Evolutionary conservation across 371 early-diverging fungal genomes (phyloP).

Genomic region (Lichtheimia ramosa): DNA sequence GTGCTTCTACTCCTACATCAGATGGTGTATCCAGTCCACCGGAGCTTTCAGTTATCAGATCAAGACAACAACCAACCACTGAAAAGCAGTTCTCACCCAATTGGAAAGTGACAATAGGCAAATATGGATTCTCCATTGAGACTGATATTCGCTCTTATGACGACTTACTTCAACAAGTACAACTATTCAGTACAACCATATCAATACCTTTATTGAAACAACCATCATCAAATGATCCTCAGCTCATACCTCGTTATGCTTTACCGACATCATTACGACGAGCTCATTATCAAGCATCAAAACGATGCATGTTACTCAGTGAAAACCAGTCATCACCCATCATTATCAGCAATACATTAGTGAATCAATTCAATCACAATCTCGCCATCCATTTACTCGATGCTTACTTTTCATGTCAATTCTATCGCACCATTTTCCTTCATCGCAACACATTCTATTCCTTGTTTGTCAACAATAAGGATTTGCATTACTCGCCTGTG

Average conservation of each 20-base stretch:
- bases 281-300: conserved; percentile 16
- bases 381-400: conserved; percentile 12
- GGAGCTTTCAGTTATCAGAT: conserved; percentile 1
- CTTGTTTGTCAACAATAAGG: conserved; percentile 23
- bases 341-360: too few relatives aligned
- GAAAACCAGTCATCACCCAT: conserved; percentile 2
- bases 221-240: background rate
- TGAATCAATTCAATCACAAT: too few relatives aligned
- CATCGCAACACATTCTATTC: conserved; percentile 37
- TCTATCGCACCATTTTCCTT: conserved; percentile 22
- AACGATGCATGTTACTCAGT: conserved; percentile 13
- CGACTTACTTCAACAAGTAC: conserved; percentile 16
- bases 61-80: background rate
- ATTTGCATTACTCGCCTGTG: conserved; percentile 30
- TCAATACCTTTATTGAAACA: background rate
- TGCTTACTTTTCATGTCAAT: conserved; percentile 36
- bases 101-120: conserved; percentile 16
- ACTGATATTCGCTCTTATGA: conserved; percentile 20
- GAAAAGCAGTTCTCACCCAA: background rate
- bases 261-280: conserved; percentile 8
- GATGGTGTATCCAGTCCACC: background rate
- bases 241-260: conserved; percentile 6
- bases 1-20: too few relatives aligned
- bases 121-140: conserved; percentile 19
- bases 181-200: background rate